Evolutionary conservation across 352 stramenopile genomes (phyloP).

Genomic region (Globisporangium solare): DNA sequence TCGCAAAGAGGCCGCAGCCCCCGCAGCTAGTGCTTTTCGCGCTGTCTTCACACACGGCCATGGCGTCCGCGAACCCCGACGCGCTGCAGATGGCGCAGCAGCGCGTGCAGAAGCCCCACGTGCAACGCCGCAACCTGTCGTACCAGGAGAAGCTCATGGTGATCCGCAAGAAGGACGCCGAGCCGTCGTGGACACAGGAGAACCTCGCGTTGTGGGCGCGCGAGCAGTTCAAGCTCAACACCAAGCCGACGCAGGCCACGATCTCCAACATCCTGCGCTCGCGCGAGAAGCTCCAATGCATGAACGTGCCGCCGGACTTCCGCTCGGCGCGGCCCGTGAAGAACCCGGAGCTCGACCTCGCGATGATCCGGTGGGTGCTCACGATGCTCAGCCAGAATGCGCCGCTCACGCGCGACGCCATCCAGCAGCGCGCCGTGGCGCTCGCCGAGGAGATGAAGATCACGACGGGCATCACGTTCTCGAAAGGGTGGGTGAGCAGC

Average conservation of each 20-base stretch:
- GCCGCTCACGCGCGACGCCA: conserved; percentile 25
- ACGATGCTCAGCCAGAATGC: conserved; percentile 21
- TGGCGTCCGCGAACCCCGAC: neutral
- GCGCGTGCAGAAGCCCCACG: neutral
- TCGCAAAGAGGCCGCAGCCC: too few relatives aligned
- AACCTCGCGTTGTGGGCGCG: conserved; percentile 48
- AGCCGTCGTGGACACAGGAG: conserved; percentile 48
- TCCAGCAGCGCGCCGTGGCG: conserved; percentile 30
- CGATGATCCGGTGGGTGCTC: conserved; percentile 42
- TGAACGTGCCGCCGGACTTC: conserved; percentile 36
- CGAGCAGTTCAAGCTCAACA: conserved; percentile 41
- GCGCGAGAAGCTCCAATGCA: conserved; percentile 38
- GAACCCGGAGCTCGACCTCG: conserved; percentile 44
- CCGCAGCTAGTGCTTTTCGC: too few relatives aligned
- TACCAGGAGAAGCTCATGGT: conserved; percentile 58
- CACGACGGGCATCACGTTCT: conserved; percentile 38
- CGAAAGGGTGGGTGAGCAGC: conserved; percentile 56
- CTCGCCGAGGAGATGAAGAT: conserved; percentile 37
- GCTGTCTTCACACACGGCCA: neutral
- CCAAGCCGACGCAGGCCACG: conserved; percentile 51
- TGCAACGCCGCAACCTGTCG: conserved; percentile 46
- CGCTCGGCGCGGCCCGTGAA: conserved; percentile 40
- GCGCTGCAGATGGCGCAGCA: neutral
- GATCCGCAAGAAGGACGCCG: conserved; percentile 48
- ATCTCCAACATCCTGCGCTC: conserved; percentile 59